Percentiles rank a stretch among this genome's conserved stretches.
These are phyloP conservation scores for Pholiota molesta DNA, from an alignment of 768 basidiomycete species.

Conservation along the genomic window DNA sequence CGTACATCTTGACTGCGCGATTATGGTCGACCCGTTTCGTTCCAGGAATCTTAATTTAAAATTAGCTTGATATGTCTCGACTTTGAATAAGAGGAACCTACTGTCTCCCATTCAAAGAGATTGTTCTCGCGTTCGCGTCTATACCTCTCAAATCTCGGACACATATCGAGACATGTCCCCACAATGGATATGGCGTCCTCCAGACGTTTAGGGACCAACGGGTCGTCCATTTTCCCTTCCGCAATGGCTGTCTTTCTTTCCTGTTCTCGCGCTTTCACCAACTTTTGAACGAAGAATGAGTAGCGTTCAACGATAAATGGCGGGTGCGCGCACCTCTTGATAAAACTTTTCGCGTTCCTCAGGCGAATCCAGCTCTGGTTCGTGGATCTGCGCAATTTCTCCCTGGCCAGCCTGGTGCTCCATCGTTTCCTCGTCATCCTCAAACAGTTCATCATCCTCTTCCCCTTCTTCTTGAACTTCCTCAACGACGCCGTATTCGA, in stretches of 20 bases:
- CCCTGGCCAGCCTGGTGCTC: slow-evolving; percentile 28
- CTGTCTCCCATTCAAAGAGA: slow-evolving; percentile 83
- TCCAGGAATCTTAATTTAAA: slow-evolving; percentile 61
- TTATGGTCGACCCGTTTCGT: slow-evolving; percentile 86
- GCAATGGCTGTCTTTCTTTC: slow-evolving; percentile 77
- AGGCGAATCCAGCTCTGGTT: slow-evolving; percentile 54
- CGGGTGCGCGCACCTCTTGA: slow-evolving; percentile 59
- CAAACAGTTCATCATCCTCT: slow-evolving; percentile 32
- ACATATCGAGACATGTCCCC: slow-evolving; percentile 93
- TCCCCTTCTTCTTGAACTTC: slow-evolving; percentile 39
- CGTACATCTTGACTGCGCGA: slow-evolving; percentile 93
- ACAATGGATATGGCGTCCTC: slow-evolving; percentile 93
- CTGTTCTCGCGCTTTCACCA: slow-evolving; percentile 72
- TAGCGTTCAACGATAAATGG: slow-evolving; percentile 22
- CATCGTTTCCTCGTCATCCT: slow-evolving; percentile 32
- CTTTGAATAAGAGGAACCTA: slow-evolving; percentile 43
- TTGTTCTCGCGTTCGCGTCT: slow-evolving; percentile 89
- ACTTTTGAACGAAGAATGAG: slow-evolving; percentile 37
- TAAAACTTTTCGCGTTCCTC: slow-evolving; percentile 74
- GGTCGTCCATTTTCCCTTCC: slow-evolving; percentile 89
- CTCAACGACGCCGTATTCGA: not conserved
- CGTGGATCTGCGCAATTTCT: slow-evolving; percentile 37
- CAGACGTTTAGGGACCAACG: slow-evolving; percentile 73
- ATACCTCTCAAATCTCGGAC: slow-evolving; percentile 91
- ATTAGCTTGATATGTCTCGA: slow-evolving; percentile 45